Evolutionary conservation across 2,329 filamentous ascomycete species (phyloP), one percentile per base, ranked within the genome.

Genomic region (Stemphylium vesicarium): DNA sequence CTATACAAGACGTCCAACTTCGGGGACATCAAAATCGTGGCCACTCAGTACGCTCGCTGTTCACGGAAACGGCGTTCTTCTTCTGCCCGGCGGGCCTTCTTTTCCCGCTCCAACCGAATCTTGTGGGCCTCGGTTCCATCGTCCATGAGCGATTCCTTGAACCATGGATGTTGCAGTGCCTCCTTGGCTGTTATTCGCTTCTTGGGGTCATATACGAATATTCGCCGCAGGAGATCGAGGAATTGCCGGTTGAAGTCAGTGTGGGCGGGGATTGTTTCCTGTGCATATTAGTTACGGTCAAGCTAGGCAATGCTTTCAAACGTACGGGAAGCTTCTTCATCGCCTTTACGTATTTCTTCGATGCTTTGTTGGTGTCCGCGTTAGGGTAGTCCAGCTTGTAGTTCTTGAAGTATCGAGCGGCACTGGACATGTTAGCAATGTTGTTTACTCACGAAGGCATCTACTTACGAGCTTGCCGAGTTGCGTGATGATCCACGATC

Each of bases 161-260:
- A 88, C 86, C 86, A 88, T 1, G 84, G 82, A 68, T 88, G 86
- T 69, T 87, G 84, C 58, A 88, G 75, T 13, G 86, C 86, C 65
- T 88, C 79, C 60, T 87, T 85, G 57, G 86, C 86, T 1, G 84
- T 85, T 62, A 88, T 87, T 20, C 86, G 81, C 62, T 82, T 81
- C 69, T 85, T 86, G 6, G 86, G 86, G 57, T 88, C 85, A 67
- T 88, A 88, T 16, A 88, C 83, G 62, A 88, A 88, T 66, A 88
- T 88, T 62, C 79, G 81, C 56, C 81, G 79, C 4, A 88, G 77
- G 5, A 88, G 78, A 59, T 88, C 85, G 42, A 88, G 80, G 73
- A 88, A 87, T 46, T 84, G 79, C 52, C 80, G 79, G 73, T 88
- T 88, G 75, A 88, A 88, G 16, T 79, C 70, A 31, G 78, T 85